A percentile compares a stretch with the other conserved stretches of the same genome.
Evolutionary conservation across 2,329 filamentous ascomycete genomes (phyloP).

Genomic region (Penicillium sp.): DNA sequence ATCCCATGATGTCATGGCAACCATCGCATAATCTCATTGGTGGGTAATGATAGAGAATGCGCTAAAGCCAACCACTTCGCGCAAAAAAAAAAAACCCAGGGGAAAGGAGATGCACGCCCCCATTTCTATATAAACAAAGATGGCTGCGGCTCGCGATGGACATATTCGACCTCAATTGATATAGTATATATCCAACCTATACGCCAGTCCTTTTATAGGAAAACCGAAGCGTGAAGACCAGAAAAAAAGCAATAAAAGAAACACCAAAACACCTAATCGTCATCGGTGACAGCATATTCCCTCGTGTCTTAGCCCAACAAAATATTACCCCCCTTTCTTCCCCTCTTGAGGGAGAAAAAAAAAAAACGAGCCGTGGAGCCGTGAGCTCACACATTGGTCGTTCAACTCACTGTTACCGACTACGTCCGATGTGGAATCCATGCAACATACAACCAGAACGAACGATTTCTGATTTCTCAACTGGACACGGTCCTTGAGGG

Average conservation of each 20-base stretch:
- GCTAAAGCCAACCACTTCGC: slow-evolving; percentile 12
- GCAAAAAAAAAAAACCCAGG: slow-evolving; percentile 7
- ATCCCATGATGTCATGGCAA: slow-evolving; percentile 19
- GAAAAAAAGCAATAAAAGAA: background rate
- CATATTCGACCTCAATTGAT: background rate
- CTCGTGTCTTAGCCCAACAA: slow-evolving; percentile 11
- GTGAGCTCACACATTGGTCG: background rate
- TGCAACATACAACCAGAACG: slow-evolving; percentile 11
- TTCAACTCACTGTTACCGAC: background rate
- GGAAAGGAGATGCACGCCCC: slow-evolving; percentile 2
- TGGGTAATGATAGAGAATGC: background rate
- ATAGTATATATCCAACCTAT: background rate
- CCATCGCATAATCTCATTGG: slow-evolving; percentile 9
- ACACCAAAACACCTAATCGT: slow-evolving; percentile 14
- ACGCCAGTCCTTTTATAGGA: background rate
- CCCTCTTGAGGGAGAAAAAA: background rate
- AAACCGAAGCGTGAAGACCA: background rate
- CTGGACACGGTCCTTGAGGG: slow-evolving; percentile 17
- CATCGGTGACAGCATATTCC: slow-evolving; percentile 24
- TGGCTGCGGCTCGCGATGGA: slow-evolving; percentile 1
- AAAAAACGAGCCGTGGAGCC: background rate
- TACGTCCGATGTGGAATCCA: slow-evolving; percentile 2
- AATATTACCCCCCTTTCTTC: background rate
- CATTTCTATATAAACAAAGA: slow-evolving; percentile 19
- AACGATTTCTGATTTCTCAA: background rate